These are phyloP conservation scores for Paraurostyla sp. DNA, from an alignment of 73 alveolate genomes.

Conservation along the genomic window DNA sequence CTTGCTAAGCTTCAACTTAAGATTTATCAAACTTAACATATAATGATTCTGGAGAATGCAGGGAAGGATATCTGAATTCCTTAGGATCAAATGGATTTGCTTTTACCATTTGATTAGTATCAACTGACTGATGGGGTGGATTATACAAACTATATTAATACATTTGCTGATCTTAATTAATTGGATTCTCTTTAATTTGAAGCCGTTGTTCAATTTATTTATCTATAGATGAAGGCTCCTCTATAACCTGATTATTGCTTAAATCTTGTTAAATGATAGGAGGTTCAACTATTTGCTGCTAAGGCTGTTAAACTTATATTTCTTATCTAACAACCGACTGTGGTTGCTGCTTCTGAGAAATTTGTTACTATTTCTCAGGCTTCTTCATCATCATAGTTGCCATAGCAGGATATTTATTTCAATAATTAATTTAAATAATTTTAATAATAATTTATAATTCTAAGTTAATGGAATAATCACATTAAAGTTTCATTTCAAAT, in stretches of 20 bases:
- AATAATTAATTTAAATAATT: neutral
- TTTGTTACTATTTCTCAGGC: constrained; percentile 38
- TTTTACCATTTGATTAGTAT: neutral
- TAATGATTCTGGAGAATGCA: constrained; percentile 24
- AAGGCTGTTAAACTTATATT: neutral
- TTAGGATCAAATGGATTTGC: neutral
- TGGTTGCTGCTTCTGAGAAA: neutral
- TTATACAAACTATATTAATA: constrained; percentile 4
- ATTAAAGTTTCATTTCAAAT: too few species aligned
- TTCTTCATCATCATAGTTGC: constrained; percentile 49
- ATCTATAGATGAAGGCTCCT: neutral
- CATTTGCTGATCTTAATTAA: neutral
- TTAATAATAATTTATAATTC: neutral
- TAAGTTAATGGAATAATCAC: neutral
- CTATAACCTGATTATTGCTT: neutral
- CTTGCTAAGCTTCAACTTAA: neutral
- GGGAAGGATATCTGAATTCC: constrained; percentile 17
- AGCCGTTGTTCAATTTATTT: neutral
- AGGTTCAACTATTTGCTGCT: neutral
- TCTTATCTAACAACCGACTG: neutral
- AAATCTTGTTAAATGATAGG: neutral
- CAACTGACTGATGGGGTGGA: neutral
- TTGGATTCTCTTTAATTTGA: neutral
- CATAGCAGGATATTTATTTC: neutral
- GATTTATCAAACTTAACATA: neutral